Evolutionary conservation across 2,329 filamentous ascomycete genomes (phyloP).

Genomic region (Sporothrix pallida): DNA sequence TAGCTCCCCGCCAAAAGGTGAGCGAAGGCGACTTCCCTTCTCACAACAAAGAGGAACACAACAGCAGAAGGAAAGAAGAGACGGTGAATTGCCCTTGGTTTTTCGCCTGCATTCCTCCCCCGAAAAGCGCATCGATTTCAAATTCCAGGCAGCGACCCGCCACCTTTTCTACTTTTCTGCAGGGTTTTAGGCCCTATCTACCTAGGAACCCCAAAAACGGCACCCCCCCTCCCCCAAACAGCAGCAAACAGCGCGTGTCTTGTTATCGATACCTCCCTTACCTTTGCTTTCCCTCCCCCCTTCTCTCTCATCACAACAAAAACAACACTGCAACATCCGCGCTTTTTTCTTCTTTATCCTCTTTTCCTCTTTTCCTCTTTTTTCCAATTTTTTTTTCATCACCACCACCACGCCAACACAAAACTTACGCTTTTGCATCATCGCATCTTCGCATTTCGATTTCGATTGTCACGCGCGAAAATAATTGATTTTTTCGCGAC

Average conservation of each 20-base stretch:
- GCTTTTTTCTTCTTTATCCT: not conserved
- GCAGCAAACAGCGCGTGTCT: not conserved
- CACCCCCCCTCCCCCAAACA: conserved; percentile 1
- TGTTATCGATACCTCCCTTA: conserved; percentile 28
- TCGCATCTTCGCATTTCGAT: conserved; percentile 1
- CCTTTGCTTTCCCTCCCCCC: not conserved
- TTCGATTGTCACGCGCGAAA: not conserved
- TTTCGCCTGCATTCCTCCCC: conserved; percentile 24
- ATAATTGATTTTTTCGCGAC: conserved; percentile 7
- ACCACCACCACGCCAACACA: not conserved
- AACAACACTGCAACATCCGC: conserved; percentile 7
- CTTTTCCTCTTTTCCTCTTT: not conserved
- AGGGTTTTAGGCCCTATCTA: not conserved
- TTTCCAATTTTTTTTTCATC: not conserved
- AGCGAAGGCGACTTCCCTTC: not conserved
- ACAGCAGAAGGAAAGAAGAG: not conserved
- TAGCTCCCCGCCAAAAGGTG: not conserved
- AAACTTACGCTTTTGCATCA: not conserved
- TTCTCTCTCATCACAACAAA: conserved; percentile 30
- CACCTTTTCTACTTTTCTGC: conserved; percentile 8
- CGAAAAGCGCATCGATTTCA: conserved; percentile 26
- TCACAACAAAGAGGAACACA: not conserved
- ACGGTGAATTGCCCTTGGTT: not conserved
- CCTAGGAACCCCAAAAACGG: conserved; percentile 19
- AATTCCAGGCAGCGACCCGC: conserved; percentile 31